Conservation (phyloP, 352 stramenopile species). For the Pythium oligandrum region DNA sequence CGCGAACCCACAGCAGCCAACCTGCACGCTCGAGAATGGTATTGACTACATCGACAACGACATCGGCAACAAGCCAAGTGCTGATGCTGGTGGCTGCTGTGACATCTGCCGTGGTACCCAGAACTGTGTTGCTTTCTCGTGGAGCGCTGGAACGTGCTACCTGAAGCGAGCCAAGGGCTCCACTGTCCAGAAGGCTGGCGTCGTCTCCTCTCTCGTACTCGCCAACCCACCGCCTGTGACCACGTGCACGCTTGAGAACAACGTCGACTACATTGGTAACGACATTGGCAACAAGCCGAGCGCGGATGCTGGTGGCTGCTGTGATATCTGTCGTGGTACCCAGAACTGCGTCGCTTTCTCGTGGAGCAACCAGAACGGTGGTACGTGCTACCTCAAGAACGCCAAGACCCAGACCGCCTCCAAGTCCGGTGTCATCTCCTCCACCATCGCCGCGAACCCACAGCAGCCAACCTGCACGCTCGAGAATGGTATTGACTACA, state of each 20-base stretch:
- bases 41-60: conserved; percentile 21
- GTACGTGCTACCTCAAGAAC: conserved; percentile 16
- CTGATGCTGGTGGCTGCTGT: conserved; percentile 10
- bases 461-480: not conserved
- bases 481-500: conserved; percentile 9
- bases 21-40: not conserved
- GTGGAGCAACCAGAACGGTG: conserved; percentile 18
- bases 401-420: conserved; percentile 8
- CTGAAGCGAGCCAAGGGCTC: conserved; percentile 12
- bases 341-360: not conserved
- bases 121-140: conserved; percentile 18
- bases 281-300: conserved; percentile 27
- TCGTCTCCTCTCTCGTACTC: not conserved
- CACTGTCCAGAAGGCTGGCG: not conserved
- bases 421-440: not conserved
- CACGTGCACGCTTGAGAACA: not conserved
- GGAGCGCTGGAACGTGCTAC: conserved; percentile 31
- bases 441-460: no score
- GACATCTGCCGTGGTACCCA: conserved; percentile 11
- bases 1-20: no score
- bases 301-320: conserved; percentile 8
- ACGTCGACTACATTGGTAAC: conserved; percentile 31
- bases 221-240: not conserved
- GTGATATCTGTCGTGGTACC: conserved; percentile 2
- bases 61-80: conserved; percentile 14